A percentile compares a stretch with the other conserved stretches of the same genome.
Evolutionary conservation across 208 protist genomes (phyloP).

Genomic region (Leishmania lainsoni): DNA sequence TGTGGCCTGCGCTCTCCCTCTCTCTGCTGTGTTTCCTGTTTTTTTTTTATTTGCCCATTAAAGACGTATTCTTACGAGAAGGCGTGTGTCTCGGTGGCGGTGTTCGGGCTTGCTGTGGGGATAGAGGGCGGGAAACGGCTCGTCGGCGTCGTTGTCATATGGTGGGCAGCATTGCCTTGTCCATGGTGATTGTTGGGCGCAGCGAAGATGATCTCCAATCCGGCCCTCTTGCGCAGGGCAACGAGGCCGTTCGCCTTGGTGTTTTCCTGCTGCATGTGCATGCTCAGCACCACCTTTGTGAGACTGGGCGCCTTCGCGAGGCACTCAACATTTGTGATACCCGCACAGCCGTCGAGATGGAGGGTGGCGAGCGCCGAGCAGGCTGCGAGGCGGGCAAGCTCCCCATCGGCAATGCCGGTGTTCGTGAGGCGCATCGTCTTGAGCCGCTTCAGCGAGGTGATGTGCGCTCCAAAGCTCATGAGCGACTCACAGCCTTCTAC

Average conservation of each 20-base stretch:
- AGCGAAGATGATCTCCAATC: constrained; percentile 43
- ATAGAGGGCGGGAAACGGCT: constrained; percentile 24
- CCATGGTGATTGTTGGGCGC: constrained; percentile 24
- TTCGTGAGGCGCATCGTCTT: constrained; percentile 52
- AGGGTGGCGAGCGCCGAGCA: constrained; percentile 37
- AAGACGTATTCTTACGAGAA: constrained; percentile 6
- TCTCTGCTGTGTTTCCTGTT: background rate
- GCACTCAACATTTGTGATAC: constrained; percentile 38
- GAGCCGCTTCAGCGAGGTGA: constrained; percentile 41
- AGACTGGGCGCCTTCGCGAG: constrained; percentile 41
- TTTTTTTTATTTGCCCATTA: background rate
- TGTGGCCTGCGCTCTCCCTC: background rate
- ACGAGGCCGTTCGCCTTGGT: constrained; percentile 35
- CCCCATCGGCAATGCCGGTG: constrained; percentile 40
- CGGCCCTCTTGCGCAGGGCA: constrained; percentile 21
- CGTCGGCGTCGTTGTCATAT: constrained; percentile 22
- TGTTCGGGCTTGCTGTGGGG: constrained; percentile 21
- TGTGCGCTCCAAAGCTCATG: constrained; percentile 25
- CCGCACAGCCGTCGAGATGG: constrained; percentile 50
- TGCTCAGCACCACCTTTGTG: constrained; percentile 43
- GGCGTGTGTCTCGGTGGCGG: background rate
- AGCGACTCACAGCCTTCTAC: constrained; percentile 58
- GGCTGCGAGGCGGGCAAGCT: constrained; percentile 28
- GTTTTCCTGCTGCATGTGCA: constrained; percentile 30
- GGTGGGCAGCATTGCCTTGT: constrained; percentile 18